A percentile compares a stretch with the other conserved stretches of the same genome.
phyloP scores from a whole-genome alignment of 805 yeast species.

The Lipomyces spencermartinsiae region DNA sequence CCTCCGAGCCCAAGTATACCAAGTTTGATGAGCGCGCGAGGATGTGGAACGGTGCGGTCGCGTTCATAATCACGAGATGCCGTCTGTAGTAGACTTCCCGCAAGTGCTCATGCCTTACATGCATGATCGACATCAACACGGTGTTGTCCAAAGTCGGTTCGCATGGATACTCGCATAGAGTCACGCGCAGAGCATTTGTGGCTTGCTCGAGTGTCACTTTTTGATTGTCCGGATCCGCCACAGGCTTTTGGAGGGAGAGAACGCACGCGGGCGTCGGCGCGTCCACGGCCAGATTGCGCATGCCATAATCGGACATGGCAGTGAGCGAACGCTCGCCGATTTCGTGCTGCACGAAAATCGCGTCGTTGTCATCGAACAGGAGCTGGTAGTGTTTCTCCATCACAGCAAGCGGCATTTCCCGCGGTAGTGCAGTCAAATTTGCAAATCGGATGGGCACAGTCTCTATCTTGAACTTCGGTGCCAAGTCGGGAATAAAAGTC shows the following conservation, averaged over 20 bases:
- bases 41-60: conserved; percentile 32
- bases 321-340: conserved; percentile 20
- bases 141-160: conserved; percentile 35
- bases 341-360: conserved; percentile 24
- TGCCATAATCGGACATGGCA: conserved; percentile 15
- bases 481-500: conserved; percentile 24
- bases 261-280: conserved; percentile 19
- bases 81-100: conserved; percentile 19
- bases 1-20: conserved; percentile 24
- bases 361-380: conserved; percentile 24
- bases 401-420: background rate
- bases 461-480: conserved; percentile 13
- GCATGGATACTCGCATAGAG: conserved; percentile 36
- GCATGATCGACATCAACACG: conserved; percentile 28
- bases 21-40: conserved; percentile 19
- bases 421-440: conserved; percentile 19
- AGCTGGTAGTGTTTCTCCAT: conserved; percentile 29
- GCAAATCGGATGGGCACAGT: conserved; percentile 26
- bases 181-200: conserved; percentile 33
- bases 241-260: conserved; percentile 2
- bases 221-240: background rate
- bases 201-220: conserved; percentile 25
- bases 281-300: conserved; percentile 23
- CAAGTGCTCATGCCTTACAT: conserved; percentile 19
- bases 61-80: conserved; percentile 24